Conservation (phyloP, 306 rosid species). For the Cyclanthera cordifolia region DNA sequence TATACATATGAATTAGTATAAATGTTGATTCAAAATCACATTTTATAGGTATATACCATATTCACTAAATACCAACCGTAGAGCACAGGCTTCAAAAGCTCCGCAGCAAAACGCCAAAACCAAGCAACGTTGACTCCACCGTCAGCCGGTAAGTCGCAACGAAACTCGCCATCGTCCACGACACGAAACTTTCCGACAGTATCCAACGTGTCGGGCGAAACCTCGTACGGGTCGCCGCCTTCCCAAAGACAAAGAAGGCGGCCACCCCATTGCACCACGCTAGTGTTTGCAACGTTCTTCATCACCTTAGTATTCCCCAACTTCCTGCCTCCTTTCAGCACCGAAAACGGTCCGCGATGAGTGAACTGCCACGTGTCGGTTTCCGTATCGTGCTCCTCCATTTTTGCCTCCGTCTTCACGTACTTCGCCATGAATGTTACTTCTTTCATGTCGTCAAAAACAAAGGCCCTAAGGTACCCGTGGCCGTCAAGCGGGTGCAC, state of each 20-base stretch:
- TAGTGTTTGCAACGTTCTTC: slow-evolving; percentile 95
- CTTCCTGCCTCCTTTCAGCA: slow-evolving; percentile 63
- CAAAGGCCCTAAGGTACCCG: slow-evolving; percentile 68
- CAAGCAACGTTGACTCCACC: slow-evolving; percentile 9
- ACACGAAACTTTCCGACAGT: slow-evolving; percentile 37
- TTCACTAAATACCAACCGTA: slow-evolving; percentile 45
- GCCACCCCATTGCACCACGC: slow-evolving; percentile 65
- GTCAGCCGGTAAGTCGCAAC: slow-evolving; percentile 11
- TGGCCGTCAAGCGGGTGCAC: slow-evolving; percentile 90
- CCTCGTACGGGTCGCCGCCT: slow-evolving; percentile 90
- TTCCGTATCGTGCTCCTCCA: slow-evolving; percentile 53
- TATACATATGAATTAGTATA: too few species aligned
- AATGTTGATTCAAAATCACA: too few species aligned
- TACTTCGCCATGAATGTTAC: slow-evolving; percentile 73
- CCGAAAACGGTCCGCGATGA: slow-evolving; percentile 80
- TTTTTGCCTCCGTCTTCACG: slow-evolving; percentile 67
- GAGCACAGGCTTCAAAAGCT: slow-evolving; percentile 57
- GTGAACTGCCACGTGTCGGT: slow-evolving; percentile 63
- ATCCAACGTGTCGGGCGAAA: slow-evolving; percentile 45
- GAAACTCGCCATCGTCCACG: slow-evolving; percentile 23
- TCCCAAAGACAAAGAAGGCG: slow-evolving; percentile 80
- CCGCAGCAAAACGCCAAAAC: slow-evolving; percentile 54
- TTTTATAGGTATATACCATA: too few species aligned
- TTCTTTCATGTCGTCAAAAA: slow-evolving; percentile 24
- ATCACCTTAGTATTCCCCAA: slow-evolving; percentile 90